Evolutionary conservation across 2,329 filamentous ascomycete species (phyloP).

Genomic region (Coleophoma eucalyptorum): DNA sequence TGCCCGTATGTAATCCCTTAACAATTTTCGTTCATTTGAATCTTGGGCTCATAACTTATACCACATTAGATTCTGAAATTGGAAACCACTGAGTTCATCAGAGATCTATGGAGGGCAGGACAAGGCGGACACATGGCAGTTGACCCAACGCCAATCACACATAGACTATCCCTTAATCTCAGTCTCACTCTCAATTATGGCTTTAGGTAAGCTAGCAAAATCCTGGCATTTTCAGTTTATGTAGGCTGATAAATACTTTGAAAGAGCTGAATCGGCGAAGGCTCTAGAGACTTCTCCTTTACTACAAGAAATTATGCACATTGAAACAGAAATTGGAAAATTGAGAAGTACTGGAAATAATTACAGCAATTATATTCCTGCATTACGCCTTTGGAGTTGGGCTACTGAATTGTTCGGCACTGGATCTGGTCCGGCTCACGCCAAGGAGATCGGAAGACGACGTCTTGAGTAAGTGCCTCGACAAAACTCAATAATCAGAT

Average conservation of each 20-base stretch:
- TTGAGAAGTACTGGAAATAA: constrained; percentile 57
- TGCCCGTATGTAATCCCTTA: too few species aligned
- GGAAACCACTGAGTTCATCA: background rate
- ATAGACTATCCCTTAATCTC: background rate
- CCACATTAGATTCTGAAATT: background rate
- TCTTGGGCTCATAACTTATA: too few species aligned
- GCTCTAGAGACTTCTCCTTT: constrained; percentile 51
- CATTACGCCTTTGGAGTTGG: constrained; percentile 45
- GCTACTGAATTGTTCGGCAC: constrained; percentile 42
- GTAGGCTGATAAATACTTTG: constrained; percentile 61
- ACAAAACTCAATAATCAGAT: background rate
- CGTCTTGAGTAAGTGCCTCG: constrained; percentile 42
- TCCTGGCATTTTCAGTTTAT: constrained; percentile 53
- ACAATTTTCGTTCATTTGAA: too few species aligned
- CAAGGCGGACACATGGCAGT: background rate
- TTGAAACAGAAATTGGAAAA: constrained; percentile 54
- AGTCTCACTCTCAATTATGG: constrained; percentile 37
- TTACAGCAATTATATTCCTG: constrained; percentile 55
- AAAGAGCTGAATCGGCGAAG: constrained; percentile 37
- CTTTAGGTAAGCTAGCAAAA: constrained; percentile 55
- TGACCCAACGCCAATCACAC: background rate
- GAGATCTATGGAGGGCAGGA: background rate
- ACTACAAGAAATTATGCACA: constrained; percentile 55
- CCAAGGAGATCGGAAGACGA: constrained; percentile 52
- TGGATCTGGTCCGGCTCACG: constrained; percentile 46